Evolutionary conservation across 1,284 basidiomycete species (phyloP).

Genomic region (Pholiota adiposa): DNA sequence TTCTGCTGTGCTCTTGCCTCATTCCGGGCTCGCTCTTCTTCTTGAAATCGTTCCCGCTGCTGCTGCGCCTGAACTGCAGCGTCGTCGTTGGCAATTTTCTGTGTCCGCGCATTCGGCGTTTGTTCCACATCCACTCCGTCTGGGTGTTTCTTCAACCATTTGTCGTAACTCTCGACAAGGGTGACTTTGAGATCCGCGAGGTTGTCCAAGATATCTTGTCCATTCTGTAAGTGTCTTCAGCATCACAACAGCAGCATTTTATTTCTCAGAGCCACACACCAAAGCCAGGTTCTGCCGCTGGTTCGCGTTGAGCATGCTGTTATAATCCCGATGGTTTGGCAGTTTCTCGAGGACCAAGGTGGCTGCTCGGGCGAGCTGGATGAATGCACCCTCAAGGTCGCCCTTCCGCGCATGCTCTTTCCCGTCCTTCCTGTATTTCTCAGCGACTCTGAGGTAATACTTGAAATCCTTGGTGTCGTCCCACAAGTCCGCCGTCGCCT

Average conservation of each 20-base stretch:
- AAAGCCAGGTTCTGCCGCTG: constrained; percentile 58
- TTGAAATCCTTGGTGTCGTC: constrained; percentile 56
- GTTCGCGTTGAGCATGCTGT: constrained; percentile 42
- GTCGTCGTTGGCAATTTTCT: constrained; percentile 25
- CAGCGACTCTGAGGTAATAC: constrained; percentile 56
- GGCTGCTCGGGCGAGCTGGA: constrained; percentile 62
- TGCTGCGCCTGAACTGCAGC: constrained; percentile 13
- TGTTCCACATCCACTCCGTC: constrained; percentile 27
- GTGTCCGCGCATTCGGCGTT: constrained; percentile 27
- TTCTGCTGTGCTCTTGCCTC: constrained; percentile 25
- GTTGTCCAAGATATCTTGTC: constrained; percentile 64
- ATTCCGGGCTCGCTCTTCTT: constrained; percentile 19
- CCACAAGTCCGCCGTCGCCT: constrained; percentile 50
- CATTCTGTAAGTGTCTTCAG: constrained; percentile 51
- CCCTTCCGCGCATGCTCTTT: constrained; percentile 44
- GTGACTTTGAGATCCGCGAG: constrained; percentile 53
- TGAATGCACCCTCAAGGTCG: constrained; percentile 61
- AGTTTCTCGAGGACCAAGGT: constrained; percentile 68
- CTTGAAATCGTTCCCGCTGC: constrained; percentile 18
- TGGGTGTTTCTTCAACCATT: constrained; percentile 45
- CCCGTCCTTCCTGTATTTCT: constrained; percentile 53
- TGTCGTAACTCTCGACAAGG: constrained; percentile 55
- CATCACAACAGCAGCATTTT: background rate
- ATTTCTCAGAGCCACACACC: constrained; percentile 42
- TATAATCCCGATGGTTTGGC: constrained; percentile 59